phyloP scores from a whole-genome alignment of 2,329 filamentous ascomycete species.

The Fusarium floridanum region DNA sequence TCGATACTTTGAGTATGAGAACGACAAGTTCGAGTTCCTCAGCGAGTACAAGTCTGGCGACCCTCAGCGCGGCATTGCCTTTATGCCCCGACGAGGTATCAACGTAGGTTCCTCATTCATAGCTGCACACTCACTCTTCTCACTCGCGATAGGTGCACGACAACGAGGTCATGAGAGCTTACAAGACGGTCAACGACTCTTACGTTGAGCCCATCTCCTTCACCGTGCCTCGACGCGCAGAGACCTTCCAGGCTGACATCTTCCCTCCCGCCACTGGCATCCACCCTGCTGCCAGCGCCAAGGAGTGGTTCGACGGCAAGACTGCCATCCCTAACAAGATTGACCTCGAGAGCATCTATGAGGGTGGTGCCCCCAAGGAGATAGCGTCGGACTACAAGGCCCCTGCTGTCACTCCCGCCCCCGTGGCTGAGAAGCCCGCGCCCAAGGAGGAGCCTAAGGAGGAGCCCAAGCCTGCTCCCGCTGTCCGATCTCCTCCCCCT shows the following conservation, averaged over 20 bases:
- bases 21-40: conserved; percentile 98
- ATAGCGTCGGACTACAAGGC: conserved; percentile 78
- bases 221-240: conserved; percentile 91
- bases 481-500: conserved; percentile 65
- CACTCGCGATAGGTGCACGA: conserved; percentile 77
- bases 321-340: conserved; percentile 89
- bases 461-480: conserved; percentile 64
- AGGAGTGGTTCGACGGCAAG: conserved; percentile 91
- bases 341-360: conserved; percentile 91
- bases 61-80: conserved; percentile 93
- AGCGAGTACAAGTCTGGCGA: conserved; percentile 98
- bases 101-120: conserved; percentile 70
- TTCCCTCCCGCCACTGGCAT: conserved; percentile 87
- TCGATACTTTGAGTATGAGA: conserved; percentile 97
- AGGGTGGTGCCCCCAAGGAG: conserved; percentile 84
- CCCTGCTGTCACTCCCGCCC: conserved; percentile 58
- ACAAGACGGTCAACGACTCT: conserved; percentile 94
- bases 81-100: conserved; percentile 93
- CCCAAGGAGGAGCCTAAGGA: conserved; percentile 63
- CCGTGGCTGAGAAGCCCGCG: conserved; percentile 56
- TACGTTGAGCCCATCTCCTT: conserved; percentile 99
- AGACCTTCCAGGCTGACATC: conserved; percentile 97
- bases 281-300: conserved; percentile 82
- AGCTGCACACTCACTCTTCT: conserved; percentile 29
- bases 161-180: conserved; percentile 94